Evolutionary conservation across 495 filamentous ascomycete species (phyloP), one percentile per base, ranked within the genome.

Genomic region (Niebla homalea): DNA sequence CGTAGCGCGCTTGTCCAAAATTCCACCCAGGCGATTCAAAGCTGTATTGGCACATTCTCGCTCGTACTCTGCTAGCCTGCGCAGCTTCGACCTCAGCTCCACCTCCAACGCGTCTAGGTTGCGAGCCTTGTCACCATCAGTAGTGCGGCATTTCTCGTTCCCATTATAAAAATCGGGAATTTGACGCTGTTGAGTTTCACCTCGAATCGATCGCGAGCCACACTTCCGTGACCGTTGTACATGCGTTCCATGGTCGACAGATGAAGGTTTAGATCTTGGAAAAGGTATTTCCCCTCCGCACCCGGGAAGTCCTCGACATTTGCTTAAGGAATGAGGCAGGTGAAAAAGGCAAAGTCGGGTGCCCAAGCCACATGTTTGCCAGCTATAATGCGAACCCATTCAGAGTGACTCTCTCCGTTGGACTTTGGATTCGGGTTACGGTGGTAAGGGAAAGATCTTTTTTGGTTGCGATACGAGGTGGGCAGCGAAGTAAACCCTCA

Each of bases 211-310:
- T 71, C 67, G 5, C 67, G 57, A 6, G 40, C 41, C 0, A 62
- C 20, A 4, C 57, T 62, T 2, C 67, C 66, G 25, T 61, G 63
- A 51, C 70, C 68, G 49, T 70, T 71, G 39, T 69, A 69, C 57
- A 61, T 57, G 1, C 67, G 61, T 49, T 65, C 68, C 60, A 69
- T 60, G 18, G 53, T 61, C 1, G 67, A 60, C 0, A 71, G 55
- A 25, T 66, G 66, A 0, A 48, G 45, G 22, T 53, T 58, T 0
- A 58, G 6, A 48, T 54, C 65, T 18, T 60, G 46, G 1, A 58
- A 57, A 0, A 68, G 46, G 40, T 69, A 69, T 37, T 58, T 54
- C 43, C n/a, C n/a, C n/a, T n/a, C n/a, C n/a, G n/a, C n/a, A n/a
- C n/a, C n/a, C n/a, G n/a, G n/a, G n/a, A n/a, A n/a, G n/a, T n/a